These are phyloP conservation scores for Fistulinella staudtii DNA, from an alignment of 1,284 basidiomycete species.

Conservation along the genomic window DNA sequence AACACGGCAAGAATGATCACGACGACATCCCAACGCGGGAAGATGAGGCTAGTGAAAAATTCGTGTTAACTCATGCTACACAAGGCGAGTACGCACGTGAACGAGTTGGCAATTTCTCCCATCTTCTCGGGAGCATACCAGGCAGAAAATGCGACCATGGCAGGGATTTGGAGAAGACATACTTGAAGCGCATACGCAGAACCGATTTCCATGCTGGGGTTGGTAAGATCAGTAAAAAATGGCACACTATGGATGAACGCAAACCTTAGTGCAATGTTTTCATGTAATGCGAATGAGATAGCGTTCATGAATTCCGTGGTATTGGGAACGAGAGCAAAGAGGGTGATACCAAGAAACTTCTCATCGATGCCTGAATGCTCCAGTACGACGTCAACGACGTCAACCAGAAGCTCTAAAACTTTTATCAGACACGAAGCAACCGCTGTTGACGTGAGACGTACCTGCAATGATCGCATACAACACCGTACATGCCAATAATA, in stretches of 20 bases:
- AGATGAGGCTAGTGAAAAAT: conserved; percentile 69
- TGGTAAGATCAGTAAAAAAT: conserved; percentile 4
- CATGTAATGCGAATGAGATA: conserved; percentile 97
- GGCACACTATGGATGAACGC: conserved; percentile 18
- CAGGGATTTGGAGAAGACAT: conserved; percentile 95
- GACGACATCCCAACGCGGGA: conserved; percentile 98
- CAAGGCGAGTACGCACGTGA: conserved; percentile 61
- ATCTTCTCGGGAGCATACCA: conserved; percentile 84
- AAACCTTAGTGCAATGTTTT: conserved; percentile 94
- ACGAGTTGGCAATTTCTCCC: conserved; percentile 81
- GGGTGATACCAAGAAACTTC: conserved; percentile 94
- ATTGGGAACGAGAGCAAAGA: conserved; percentile 97
- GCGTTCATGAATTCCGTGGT: conserved; percentile 99
- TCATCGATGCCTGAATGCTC: conserved; percentile 94
- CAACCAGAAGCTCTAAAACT: conserved; percentile 79
- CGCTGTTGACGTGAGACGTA: conserved; percentile 36
- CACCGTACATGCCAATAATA: conserved; percentile 85
- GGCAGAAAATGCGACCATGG: conserved; percentile 98
- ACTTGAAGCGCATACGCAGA: conserved; percentile 99
- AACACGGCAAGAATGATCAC: conserved; percentile 94
- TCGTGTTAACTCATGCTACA: background rate
- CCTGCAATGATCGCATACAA: conserved; percentile 96
- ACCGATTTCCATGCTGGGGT: conserved; percentile 93
- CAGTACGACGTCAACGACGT: conserved; percentile 94
- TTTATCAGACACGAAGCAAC: background rate